These are phyloP conservation scores for Phanerochaete carnosa DNA, from an alignment of 768 basidiomycete genomes.

Conservation along the genomic window DNA sequence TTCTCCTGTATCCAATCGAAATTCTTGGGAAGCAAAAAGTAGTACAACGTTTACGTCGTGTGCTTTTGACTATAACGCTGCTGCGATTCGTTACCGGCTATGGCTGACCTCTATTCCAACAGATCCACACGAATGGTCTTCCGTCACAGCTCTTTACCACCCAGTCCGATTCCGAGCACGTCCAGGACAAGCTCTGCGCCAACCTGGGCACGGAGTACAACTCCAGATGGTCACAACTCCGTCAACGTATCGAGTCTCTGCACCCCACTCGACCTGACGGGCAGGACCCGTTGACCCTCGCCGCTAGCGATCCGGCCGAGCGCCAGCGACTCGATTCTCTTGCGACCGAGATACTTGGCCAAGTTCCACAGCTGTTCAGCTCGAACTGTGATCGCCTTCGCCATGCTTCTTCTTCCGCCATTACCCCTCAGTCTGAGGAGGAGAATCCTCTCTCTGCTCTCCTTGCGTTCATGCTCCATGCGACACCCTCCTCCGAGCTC, in stretches of 20 bases:
- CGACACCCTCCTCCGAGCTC: constrained; percentile 51
- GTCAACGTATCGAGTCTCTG: constrained; percentile 9
- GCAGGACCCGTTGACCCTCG: neutral
- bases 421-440: constrained; percentile 26
- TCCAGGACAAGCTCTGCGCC: constrained; percentile 55
- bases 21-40: no score
- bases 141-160: neutral
- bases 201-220: constrained; percentile 37
- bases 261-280: constrained; percentile 35
- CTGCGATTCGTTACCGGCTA: neutral
- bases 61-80: no score
- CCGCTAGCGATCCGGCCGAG: neutral
- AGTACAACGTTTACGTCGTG: no score
- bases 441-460: constrained; percentile 52
- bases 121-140: neutral
- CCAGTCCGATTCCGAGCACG: constrained; percentile 21
- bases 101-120: neutral
- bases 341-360: constrained; percentile 19
- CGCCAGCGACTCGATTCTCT: constrained; percentile 3
- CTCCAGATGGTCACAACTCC: constrained; percentile 23
- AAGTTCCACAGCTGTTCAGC: constrained; percentile 44
- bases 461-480: constrained; percentile 76
- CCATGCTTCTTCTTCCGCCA: neutral
- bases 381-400: constrained; percentile 48
- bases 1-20: no score